Evolutionary conservation across 331 rosid genomes (phyloP).

Genomic region (Malus hybrid): DNA sequence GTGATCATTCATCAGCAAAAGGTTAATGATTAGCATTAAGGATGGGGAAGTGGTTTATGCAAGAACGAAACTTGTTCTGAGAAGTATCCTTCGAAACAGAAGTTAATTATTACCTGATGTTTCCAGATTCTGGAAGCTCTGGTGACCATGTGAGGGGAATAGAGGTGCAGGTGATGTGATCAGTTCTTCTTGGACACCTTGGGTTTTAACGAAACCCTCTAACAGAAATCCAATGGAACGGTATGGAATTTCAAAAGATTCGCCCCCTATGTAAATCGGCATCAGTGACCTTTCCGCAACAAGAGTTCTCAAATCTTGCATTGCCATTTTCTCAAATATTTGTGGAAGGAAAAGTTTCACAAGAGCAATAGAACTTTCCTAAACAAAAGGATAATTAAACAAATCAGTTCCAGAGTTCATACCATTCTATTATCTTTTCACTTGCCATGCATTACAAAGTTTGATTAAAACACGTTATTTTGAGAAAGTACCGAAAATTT

Average conservation of each 20-base stretch:
- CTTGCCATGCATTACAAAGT: background rate
- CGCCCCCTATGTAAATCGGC: conserved; percentile 50
- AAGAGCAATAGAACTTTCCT: conserved; percentile 89
- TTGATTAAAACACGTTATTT: too few species aligned
- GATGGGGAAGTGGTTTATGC: background rate
- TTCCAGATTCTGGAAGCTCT: conserved; percentile 53
- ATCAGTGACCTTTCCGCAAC: conserved; percentile 61
- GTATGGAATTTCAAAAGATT: conserved; percentile 67
- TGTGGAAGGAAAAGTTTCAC: conserved; percentile 75
- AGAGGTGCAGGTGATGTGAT: conserved; percentile 69
- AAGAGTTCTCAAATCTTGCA: conserved; percentile 84
- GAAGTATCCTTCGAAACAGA: background rate
- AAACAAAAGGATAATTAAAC: background rate
- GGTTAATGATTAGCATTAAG: background rate
- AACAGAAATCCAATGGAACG: conserved; percentile 71
- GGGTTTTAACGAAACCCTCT: conserved; percentile 69
- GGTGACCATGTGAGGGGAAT: conserved; percentile 47
- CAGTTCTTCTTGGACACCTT: conserved; percentile 50
- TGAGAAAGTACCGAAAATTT: too few species aligned
- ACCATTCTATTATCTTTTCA: background rate
- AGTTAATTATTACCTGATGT: conserved; percentile 36
- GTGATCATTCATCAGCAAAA: conserved; percentile 18
- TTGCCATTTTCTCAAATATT: conserved; percentile 66
- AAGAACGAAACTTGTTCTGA: background rate
- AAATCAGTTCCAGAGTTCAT: background rate